Conservation (phyloP, 805 yeast species). For the Debaryomyces maramus region DNA sequence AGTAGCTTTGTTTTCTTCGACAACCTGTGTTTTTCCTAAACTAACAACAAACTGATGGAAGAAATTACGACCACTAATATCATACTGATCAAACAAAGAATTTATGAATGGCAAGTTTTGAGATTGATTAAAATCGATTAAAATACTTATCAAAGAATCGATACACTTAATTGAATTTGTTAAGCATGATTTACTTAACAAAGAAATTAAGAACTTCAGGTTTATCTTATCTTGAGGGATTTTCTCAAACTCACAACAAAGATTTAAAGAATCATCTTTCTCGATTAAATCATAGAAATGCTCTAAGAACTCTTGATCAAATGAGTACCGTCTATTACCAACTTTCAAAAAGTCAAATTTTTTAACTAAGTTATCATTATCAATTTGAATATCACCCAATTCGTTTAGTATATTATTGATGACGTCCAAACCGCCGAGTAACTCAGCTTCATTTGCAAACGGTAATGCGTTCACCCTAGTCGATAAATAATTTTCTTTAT, state of each 20-base stretch:
- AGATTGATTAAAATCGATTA: conserved; percentile 45
- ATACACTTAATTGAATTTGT: conserved; percentile 57
- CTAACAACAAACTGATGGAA: conserved; percentile 82
- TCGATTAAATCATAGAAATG: conserved; percentile 23
- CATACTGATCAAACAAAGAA: conserved; percentile 54
- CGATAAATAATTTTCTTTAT: conserved; percentile 45
- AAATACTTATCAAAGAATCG: conserved; percentile 49
- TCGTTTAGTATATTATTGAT: conserved; percentile 55
- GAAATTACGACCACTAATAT: conserved; percentile 79
- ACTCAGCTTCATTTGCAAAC: conserved; percentile 71
- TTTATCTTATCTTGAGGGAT: conserved; percentile 48
- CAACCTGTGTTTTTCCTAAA: conserved; percentile 61
- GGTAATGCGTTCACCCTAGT: conserved; percentile 73
- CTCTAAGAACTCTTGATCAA: conserved; percentile 25
- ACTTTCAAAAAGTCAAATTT: conserved; percentile 21
- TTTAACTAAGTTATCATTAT: conserved; percentile 9
- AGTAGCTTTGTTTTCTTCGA: conserved; percentile 24
- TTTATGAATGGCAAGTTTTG: conserved; percentile 11
- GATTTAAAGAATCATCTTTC: conserved; percentile 44
- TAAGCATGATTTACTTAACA: conserved; percentile 66
- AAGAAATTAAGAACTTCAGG: conserved; percentile 54
- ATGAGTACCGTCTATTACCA: conserved; percentile 24
- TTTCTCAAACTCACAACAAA: conserved; percentile 41
- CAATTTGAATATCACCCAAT: conserved; percentile 39
- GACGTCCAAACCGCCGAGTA: conserved; percentile 50